A percentile compares a stretch with the other conserved stretches of the same genome.
Conservation (phyloP, 2,329 filamentous ascomycete species). For the Pseudogymnoascus sp. region DNA sequence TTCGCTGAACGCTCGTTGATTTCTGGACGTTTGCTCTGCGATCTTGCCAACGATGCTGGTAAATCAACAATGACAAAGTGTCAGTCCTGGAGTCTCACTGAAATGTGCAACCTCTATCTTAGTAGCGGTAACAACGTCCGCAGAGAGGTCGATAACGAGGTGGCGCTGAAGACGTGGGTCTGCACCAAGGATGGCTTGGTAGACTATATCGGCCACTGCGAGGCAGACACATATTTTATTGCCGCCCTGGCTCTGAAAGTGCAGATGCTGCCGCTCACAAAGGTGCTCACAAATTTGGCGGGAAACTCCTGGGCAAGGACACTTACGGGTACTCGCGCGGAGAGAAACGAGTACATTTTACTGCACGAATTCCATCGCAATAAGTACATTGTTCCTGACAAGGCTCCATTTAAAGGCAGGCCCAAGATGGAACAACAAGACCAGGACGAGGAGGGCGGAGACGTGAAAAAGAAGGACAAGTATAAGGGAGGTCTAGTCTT, state of each 20-base stretch:
- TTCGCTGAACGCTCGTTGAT: conserved; percentile 89
- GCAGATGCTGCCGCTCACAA: conserved; percentile 87
- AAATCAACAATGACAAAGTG: conserved; percentile 97
- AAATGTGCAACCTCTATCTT: conserved; percentile 93
- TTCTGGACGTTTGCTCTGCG: conserved; percentile 81
- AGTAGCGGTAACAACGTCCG: conserved; percentile 56
- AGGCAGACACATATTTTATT: conserved; percentile 93
- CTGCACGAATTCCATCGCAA: conserved; percentile 93
- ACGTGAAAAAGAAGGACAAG: conserved; percentile 96
- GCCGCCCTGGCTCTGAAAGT: conserved; percentile 80
- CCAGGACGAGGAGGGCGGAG: conserved; percentile 58
- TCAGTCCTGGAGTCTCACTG: conserved; percentile 93
- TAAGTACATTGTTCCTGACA: conserved; percentile 97
- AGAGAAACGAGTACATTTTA: conserved; percentile 98
- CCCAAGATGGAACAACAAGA: conserved; percentile 63
- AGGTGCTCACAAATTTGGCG: conserved; percentile 89
- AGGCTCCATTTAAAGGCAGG: conserved; percentile 70
- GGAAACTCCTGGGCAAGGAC: conserved; percentile 98
- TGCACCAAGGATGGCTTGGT: conserved; percentile 74
- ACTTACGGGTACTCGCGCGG: conserved; percentile 86
- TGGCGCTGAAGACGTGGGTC: conserved; percentile 78
- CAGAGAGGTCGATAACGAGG: conserved; percentile 81
- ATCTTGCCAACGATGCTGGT: conserved; percentile 90
- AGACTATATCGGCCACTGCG: conserved; percentile 89
- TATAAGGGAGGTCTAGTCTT: conserved; percentile 98